Percentiles rank a stretch among this genome's conserved stretches.
Evolutionary conservation across 768 basidiomycete species (phyloP).

Genomic region (Leccinum imitatum): DNA sequence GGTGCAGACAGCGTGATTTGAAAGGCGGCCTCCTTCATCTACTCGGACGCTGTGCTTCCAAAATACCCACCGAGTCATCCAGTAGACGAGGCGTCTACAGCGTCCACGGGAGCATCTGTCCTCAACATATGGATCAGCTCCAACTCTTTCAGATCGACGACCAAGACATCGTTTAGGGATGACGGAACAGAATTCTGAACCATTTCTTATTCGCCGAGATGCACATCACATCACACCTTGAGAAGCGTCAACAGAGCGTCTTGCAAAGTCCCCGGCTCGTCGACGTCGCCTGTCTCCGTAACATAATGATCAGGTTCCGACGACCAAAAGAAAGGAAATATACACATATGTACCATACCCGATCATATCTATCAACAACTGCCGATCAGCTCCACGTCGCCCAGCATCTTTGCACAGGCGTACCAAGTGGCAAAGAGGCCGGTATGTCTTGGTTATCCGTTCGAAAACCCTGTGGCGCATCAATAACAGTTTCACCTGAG

Average conservation of each 20-base stretch:
- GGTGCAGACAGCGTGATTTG: constrained; percentile 69
- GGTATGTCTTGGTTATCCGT: constrained; percentile 85
- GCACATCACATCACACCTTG: no score
- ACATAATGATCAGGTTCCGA: not conserved
- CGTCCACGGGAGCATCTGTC: not conserved
- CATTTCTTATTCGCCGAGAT: no score
- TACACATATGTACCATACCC: constrained; percentile 55
- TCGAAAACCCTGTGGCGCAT: constrained; percentile 76
- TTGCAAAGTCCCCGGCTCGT: no score
- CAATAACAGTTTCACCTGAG: not conserved
- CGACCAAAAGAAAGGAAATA: not conserved
- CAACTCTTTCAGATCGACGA: constrained; percentile 63
- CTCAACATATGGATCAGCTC: constrained; percentile 56
- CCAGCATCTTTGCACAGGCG: constrained; percentile 74
- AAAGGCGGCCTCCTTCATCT: constrained; percentile 35
- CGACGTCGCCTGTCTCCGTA: constrained; percentile 33
- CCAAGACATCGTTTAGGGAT: constrained; percentile 50
- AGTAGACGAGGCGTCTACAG: constrained; percentile 43
- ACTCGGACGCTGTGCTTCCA: constrained; percentile 66
- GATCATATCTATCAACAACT: constrained; percentile 80
- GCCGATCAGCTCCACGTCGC: constrained; percentile 70
- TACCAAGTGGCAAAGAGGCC: constrained; percentile 80
- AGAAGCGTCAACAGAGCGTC: no score
- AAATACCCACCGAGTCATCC: constrained; percentile 60
- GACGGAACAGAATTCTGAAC: constrained; percentile 70